Evolutionary conservation across 768 basidiomycete genomes (phyloP).

Genomic region (Mycena alexandri): DNA sequence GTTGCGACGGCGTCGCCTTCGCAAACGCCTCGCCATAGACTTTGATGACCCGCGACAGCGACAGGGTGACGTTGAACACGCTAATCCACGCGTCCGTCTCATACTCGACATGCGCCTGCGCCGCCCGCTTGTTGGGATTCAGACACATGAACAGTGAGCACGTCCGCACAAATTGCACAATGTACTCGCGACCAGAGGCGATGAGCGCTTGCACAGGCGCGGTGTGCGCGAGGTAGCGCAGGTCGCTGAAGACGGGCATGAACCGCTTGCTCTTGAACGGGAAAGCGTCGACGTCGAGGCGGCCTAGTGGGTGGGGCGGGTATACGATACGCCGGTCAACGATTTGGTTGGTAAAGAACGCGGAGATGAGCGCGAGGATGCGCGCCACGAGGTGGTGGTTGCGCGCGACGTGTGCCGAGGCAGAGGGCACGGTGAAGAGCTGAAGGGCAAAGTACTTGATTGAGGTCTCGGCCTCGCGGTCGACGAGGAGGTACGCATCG

Average conservation of each 20-base stretch:
- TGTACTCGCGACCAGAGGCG: slow-evolving; percentile 73
- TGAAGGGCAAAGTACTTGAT: slow-evolving; percentile 95
- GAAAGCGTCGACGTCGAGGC: slow-evolving; percentile 83
- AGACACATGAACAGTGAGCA: slow-evolving; percentile 94
- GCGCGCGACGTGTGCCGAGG: slow-evolving; percentile 82
- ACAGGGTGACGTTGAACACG: slow-evolving; percentile 95
- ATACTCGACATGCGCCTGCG: slow-evolving; percentile 90
- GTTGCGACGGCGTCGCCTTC: slow-evolving; percentile 66
- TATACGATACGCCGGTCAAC: slow-evolving; percentile 75
- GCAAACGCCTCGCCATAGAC: slow-evolving; percentile 89
- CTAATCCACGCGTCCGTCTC: slow-evolving; percentile 98
- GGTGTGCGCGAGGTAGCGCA: slow-evolving; percentile 88
- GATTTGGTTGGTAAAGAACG: slow-evolving; percentile 95
- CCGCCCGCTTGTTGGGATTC: slow-evolving; percentile 90
- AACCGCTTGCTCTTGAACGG: slow-evolving; percentile 97
- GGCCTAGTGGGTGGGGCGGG: slow-evolving; percentile 43
- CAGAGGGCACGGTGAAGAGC: slow-evolving; percentile 91
- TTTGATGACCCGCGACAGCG: slow-evolving; percentile 89
- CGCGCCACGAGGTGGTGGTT: slow-evolving; percentile 80
- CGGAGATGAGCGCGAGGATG: slow-evolving; percentile 85
- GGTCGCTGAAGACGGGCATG: slow-evolving; percentile 93
- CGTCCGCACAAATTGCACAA: slow-evolving; percentile 79
- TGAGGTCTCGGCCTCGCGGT: slow-evolving; percentile 94
- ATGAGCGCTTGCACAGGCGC: slow-evolving; percentile 85
- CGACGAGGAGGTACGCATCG: slow-evolving; percentile 91